Conservation (phyloP, 257 asterid genomes). For the Solanum clarkiae region DNA sequence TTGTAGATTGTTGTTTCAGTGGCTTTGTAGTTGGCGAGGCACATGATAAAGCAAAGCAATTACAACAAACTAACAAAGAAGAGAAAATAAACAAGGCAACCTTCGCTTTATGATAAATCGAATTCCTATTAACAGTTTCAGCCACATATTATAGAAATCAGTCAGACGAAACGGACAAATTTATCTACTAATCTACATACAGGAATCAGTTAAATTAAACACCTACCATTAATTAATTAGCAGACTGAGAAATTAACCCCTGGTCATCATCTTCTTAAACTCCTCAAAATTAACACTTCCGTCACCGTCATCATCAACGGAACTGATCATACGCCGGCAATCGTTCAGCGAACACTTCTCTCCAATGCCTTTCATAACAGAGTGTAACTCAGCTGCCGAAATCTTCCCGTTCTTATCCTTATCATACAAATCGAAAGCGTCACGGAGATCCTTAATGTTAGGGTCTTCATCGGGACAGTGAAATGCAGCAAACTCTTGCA, state of each 20-base stretch:
- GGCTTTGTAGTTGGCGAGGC: no score
- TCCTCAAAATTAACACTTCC: conserved; percentile 80
- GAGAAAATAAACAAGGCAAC: background rate
- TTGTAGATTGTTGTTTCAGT: no score
- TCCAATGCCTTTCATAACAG: conserved; percentile 50
- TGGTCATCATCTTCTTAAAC: conserved; percentile 76
- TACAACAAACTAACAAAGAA: no score
- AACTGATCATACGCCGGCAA: conserved; percentile 57
- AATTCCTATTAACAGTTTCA: background rate
- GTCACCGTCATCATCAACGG: conserved; percentile 81
- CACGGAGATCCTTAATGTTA: conserved; percentile 46
- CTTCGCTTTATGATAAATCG: background rate
- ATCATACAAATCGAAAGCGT: conserved; percentile 70
- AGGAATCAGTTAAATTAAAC: background rate
- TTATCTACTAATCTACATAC: background rate
- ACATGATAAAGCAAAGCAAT: no score
- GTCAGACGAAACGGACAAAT: background rate
- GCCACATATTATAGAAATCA: background rate
- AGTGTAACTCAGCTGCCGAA: conserved; percentile 54
- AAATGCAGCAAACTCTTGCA: conserved; percentile 62
- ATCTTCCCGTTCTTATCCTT: conserved; percentile 79
- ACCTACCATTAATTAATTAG: background rate
- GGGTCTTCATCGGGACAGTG: conserved; percentile 24
- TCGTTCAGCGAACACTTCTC: conserved; percentile 69
- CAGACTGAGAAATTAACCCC: background rate